Percentiles rank a stretch among this genome's conserved stretches.
Evolutionary conservation across 768 basidiomycete genomes (phyloP).

Genomic region (Rhizopogon vulgaris): DNA sequence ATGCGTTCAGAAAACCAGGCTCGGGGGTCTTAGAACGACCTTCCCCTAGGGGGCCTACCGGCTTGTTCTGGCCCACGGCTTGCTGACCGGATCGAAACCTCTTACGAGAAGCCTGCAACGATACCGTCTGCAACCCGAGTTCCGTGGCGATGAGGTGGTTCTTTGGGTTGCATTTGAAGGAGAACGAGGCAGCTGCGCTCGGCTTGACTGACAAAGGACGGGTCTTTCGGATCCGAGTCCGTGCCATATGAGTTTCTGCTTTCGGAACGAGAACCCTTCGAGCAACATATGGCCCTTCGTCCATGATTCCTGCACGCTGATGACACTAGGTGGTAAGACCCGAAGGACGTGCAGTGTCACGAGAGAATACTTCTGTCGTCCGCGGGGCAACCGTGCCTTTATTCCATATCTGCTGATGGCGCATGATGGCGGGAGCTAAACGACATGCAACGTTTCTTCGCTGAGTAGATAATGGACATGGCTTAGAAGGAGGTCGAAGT

Average conservation of each 20-base stretch:
- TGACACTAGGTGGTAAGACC: no score
- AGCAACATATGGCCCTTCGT: slow-evolving; percentile 9
- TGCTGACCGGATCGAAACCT: background rate
- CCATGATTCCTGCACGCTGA: no score
- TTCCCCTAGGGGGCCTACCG: slow-evolving; percentile 1
- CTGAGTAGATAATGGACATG: background rate
- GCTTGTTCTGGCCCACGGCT: background rate
- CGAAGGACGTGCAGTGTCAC: no score
- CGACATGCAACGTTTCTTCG: background rate
- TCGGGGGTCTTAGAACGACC: background rate
- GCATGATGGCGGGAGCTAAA: slow-evolving; percentile 1
- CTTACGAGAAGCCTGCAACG: background rate
- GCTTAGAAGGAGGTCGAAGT: background rate
- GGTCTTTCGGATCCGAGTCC: background rate
- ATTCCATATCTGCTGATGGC: background rate
- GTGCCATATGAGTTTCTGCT: background rate
- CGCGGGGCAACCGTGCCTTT: no score
- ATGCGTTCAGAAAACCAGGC: background rate
- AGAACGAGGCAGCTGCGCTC: background rate
- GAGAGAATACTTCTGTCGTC: background rate
- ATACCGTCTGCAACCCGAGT: background rate
- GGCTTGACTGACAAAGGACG: background rate
- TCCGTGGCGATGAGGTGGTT: background rate
- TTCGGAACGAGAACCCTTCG: slow-evolving; percentile 25
- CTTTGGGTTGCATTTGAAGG: background rate